Evolutionary conservation across 495 filamentous ascomycete species (phyloP).

Genomic region (Antarctomyces pellizariae): DNA sequence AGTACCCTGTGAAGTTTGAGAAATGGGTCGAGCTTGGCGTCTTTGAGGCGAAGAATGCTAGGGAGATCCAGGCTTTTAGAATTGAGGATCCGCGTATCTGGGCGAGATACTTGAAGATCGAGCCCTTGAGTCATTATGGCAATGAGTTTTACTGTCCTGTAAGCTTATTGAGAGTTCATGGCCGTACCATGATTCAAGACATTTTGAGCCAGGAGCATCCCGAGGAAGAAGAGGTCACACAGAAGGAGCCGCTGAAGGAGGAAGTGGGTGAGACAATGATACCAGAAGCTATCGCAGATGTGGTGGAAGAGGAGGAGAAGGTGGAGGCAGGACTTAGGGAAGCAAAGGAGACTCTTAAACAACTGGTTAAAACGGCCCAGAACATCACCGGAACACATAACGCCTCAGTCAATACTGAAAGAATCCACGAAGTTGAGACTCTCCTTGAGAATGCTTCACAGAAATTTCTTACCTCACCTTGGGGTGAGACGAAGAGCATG

Average conservation of each 20-base stretch:
- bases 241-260: conserved; percentile 14
- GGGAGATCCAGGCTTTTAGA: conserved; percentile 83
- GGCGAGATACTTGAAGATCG: conserved; percentile 76
- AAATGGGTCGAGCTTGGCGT: conserved; percentile 80
- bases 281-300: conserved; percentile 15
- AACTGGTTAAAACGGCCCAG: too few relatives aligned
- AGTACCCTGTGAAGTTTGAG: conserved; percentile 76
- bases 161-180: conserved; percentile 75
- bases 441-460: too few relatives aligned
- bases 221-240: conserved; percentile 29
- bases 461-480: too few relatives aligned
- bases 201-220: conserved; percentile 55
- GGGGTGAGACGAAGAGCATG: too few relatives aligned
- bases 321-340: conserved; percentile 5
- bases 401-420: too few relatives aligned
- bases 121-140: conserved; percentile 84
- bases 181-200: conserved; percentile 89
- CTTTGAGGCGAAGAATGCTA: conserved; percentile 74
- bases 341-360: conserved; percentile 1
- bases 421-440: too few relatives aligned
- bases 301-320: conserved; percentile 9
- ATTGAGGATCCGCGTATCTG: conserved; percentile 87
- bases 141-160: conserved; percentile 92
- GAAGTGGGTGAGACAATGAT: conserved; percentile 14
- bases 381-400: too few relatives aligned